These are phyloP conservation scores for Fusarium subglutinans DNA, from an alignment of 2,329 filamentous ascomycete genomes.

Conservation along the genomic window DNA sequence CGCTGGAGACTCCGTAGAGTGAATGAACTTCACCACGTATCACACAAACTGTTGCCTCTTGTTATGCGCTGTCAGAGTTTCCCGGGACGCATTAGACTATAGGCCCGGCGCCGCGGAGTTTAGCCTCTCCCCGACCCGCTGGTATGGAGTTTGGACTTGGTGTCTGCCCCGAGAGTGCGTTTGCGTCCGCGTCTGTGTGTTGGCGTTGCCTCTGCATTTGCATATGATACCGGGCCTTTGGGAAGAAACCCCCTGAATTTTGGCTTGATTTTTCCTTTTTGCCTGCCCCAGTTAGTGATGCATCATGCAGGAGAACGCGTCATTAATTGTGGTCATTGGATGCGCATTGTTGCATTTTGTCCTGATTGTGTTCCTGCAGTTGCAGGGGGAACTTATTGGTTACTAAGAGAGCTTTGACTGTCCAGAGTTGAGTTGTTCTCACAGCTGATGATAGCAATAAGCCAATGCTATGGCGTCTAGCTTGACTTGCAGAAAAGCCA, in stretches of 20 bases:
- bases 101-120: slow-evolving; percentile 36
- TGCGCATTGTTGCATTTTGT: slow-evolving; percentile 10
- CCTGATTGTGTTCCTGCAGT: slow-evolving; percentile 3
- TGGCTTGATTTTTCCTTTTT: neutral
- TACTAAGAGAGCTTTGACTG: neutral
- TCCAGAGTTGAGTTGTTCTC: neutral
- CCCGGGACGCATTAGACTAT: slow-evolving; percentile 3
- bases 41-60: slow-evolving; percentile 1
- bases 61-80: slow-evolving; percentile 24
- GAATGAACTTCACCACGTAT: neutral
- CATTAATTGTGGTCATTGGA: slow-evolving; percentile 5
- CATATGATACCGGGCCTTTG: slow-evolving; percentile 24
- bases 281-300: slow-evolving; percentile 20
- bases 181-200: slow-evolving; percentile 1
- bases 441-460: neutral
- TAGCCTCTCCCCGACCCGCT: slow-evolving; percentile 22
- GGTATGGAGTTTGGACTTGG: slow-evolving; percentile 11
- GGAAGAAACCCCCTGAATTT: slow-evolving; percentile 17
- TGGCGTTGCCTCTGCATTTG: slow-evolving; percentile 27
- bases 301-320: slow-evolving; percentile 41
- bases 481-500: neutral
- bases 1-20: neutral
- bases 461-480: neutral
- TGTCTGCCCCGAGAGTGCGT: neutral
- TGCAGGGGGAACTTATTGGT: neutral